Evolutionary conservation across 371 early-diverging fungal species (phyloP).

Genomic region (Funneliformis caledonium): DNA sequence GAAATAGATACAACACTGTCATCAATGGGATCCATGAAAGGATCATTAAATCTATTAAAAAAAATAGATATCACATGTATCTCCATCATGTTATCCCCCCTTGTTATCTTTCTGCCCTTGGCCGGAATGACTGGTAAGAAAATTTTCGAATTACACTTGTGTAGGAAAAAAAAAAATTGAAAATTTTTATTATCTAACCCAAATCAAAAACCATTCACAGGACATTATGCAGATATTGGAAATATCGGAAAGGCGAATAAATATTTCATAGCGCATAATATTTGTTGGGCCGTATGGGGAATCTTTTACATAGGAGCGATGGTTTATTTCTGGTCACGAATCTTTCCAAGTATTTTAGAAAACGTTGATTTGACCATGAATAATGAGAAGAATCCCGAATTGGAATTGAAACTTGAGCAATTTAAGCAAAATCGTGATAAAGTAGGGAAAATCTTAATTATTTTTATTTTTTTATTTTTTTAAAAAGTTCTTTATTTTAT

Average conservation of each 20-base stretch:
- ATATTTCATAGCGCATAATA: neutral
- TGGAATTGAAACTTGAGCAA: neutral
- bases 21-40: neutral
- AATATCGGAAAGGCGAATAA: neutral
- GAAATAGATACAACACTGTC: neutral
- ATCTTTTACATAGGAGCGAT: neutral
- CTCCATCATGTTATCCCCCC: neutral
- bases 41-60: neutral
- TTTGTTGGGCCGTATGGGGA: neutral
- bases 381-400: neutral
- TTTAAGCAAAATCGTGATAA: neutral
- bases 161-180: no score
- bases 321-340: neutral
- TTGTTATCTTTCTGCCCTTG: neutral
- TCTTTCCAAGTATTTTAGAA: neutral
- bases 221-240: conserved; percentile 17
- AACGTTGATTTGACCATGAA: neutral
- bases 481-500: no score
- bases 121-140: neutral
- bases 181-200: no score
- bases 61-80: neutral
- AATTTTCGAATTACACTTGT: no score
- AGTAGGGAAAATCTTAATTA: neutral
- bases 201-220: neutral
- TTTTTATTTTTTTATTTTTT: no score